Base-by-base conservation (phyloP, 495 filamentous ascomycete species). In the Saxophila tyrrhenica region DNA sequence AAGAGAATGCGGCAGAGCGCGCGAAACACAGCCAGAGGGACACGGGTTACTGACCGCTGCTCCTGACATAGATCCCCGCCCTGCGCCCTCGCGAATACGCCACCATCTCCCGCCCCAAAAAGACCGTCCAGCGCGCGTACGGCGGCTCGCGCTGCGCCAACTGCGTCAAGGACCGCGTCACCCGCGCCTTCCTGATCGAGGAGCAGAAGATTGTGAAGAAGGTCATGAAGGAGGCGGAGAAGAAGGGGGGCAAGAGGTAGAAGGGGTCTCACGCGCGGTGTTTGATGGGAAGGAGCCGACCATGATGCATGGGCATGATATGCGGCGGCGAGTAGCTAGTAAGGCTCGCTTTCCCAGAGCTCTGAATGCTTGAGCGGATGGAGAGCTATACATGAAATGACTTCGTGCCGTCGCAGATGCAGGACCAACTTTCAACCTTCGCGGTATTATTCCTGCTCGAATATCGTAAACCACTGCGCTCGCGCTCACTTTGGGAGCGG, bases 201-300 rank as follows among this genome's bases (percentile, higher is more conserved):
- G 92, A 99, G 82, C 92, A 99, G 79, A 97, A 97, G 88, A 96
- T 99, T 64, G 94, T 99, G 75, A 97, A 99, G 88, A 97, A 97
- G 86, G 92, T 97, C 65, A 82, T 94, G 72, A 91, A 94, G 82
- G 89, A 95, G 77, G 85, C 76, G 61, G 86, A 90, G 77, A 94
- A 94, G 86, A 86, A 86, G 76, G 79, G 75, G 45, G 75, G 73
- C 59, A 63, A 48, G 44, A 35, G 54, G 44, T 61, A 57, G 46
- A 57, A 8, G 41, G 29, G 13, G 13, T 13, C 13, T 5, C 5
- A 13, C 7, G 29, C 29, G 29, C n/a, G n/a, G n/a, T n/a, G n/a
- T n/a, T n/a, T n/a, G n/a, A n/a, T n/a, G n/a, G n/a, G n/a, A n/a
- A n/a, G n/a, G n/a, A n/a, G n/a, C n/a, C n/a, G n/a, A n/a, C n/a